These are phyloP conservation scores for Collybiopsis confluens DNA, from an alignment of 768 basidiomycete species.

Conservation along the genomic window DNA sequence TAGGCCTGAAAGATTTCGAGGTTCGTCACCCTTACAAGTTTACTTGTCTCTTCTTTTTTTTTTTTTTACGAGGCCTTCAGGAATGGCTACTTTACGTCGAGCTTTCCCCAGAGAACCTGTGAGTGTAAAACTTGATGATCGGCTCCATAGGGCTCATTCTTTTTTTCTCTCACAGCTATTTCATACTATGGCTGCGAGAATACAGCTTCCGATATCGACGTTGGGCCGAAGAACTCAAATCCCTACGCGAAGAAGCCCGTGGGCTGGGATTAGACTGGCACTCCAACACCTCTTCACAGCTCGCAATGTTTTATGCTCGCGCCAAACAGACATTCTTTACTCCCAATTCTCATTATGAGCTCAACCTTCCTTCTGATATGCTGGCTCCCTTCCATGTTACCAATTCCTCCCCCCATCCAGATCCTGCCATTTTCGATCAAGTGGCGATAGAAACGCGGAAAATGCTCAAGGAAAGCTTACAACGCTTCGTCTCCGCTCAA, in stretches of 20 bases:
- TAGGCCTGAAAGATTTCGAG: conserved; percentile 71
- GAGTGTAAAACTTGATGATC: too few species aligned
- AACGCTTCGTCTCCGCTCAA: conserved; percentile 64
- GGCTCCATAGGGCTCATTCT: too few species aligned
- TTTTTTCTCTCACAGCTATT: conserved; percentile 45
- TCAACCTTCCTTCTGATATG: conserved; percentile 62
- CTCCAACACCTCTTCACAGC: conserved; percentile 42
- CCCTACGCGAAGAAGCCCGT: conserved; percentile 19
- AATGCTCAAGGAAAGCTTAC: conserved; percentile 61
- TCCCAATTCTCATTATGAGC: conserved; percentile 66
- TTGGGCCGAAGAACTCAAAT: conserved; percentile 24
- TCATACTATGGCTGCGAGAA: conserved; percentile 77
- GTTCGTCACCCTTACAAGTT: conserved; percentile 19
- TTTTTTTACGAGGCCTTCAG: conserved; percentile 24
- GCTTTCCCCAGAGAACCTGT: conserved; percentile 71
- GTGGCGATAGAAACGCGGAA: conserved; percentile 52
- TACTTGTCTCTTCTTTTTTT: not conserved
- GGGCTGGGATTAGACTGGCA: conserved; percentile 32
- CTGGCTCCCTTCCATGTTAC: conserved; percentile 55
- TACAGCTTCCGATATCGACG: conserved; percentile 49
- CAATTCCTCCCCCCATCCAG: conserved; percentile 48
- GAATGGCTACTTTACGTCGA: conserved; percentile 84
- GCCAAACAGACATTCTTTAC: conserved; percentile 82
- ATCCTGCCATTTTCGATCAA: conserved; percentile 59
- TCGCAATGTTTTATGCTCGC: conserved; percentile 73